A percentile compares a stretch with the other conserved stretches of the same genome.
These are phyloP conservation scores for Escallonia herrerae DNA, from an alignment of 129 eudicot species.

Conservation along the genomic window DNA sequence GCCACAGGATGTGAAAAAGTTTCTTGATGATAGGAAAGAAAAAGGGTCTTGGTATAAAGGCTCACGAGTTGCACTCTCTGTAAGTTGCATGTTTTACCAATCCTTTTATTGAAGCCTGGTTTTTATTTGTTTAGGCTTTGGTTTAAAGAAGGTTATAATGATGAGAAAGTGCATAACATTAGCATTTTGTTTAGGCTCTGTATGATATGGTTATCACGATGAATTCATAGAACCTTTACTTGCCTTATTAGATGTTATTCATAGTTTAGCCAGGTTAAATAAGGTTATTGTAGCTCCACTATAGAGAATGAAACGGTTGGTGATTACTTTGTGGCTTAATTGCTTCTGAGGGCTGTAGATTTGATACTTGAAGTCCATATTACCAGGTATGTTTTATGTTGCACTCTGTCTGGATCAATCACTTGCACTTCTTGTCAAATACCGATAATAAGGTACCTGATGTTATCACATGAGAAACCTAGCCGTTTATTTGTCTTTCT, in stretches of 20 bases:
- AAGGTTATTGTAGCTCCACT: not conserved
- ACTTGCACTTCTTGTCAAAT: too few species aligned
- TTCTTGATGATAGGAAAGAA: slow-evolving; percentile 50
- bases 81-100: slow-evolving; percentile 28
- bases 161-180: not conserved
- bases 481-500: too few species aligned
- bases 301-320: not conserved
- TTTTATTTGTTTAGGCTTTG: too few species aligned
- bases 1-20: slow-evolving; percentile 55
- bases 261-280: not conserved
- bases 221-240: not conserved
- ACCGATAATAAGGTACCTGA: too few species aligned
- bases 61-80: slow-evolving; percentile 61
- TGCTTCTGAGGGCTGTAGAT: not conserved
- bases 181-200: not conserved
- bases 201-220: not conserved
- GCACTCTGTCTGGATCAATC: too few species aligned
- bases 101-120: not conserved
- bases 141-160: not conserved
- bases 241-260: not conserved
- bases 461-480: too few species aligned
- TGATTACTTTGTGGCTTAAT: not conserved
- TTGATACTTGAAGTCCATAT: too few species aligned
- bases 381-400: too few species aligned
- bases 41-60: slow-evolving; percentile 58